phyloP scores from a whole-genome alignment of 768 basidiomycete species.

The Mycena polygramma region DNA sequence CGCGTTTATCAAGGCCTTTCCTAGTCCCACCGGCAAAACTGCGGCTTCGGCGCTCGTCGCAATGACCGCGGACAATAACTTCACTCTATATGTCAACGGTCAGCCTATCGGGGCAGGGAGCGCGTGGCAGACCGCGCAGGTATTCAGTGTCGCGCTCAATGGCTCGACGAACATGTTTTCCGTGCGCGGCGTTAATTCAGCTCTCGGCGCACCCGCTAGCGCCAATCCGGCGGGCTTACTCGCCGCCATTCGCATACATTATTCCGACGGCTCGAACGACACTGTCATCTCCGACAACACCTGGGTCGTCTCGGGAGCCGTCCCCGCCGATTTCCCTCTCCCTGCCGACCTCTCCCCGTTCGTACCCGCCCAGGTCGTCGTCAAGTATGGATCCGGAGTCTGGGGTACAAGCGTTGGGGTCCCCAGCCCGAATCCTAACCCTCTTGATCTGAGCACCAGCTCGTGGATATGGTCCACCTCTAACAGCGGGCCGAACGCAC shows the following conservation, averaged over 20 bases:
- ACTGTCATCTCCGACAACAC: constrained; percentile 25
- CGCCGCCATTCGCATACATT: constrained; percentile 21
- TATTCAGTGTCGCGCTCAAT: constrained; percentile 25
- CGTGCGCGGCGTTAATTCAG: constrained; percentile 13
- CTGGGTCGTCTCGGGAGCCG: constrained; percentile 24
- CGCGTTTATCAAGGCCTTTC: constrained; percentile 27
- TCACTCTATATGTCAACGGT: constrained; percentile 29
- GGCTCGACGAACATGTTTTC: constrained; percentile 27
- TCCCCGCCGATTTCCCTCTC: constrained; percentile 30
- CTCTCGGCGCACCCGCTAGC: neutral
- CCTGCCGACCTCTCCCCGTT: constrained; percentile 26
- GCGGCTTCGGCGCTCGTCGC: constrained; percentile 22
- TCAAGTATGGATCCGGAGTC: constrained; percentile 22
- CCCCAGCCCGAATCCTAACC: neutral
- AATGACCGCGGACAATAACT: constrained; percentile 34
- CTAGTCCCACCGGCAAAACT: constrained; percentile 21
- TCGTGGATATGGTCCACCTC: constrained; percentile 28
- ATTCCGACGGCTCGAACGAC: constrained; percentile 24
- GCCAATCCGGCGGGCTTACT: constrained; percentile 33
- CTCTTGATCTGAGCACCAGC: constrained; percentile 20
- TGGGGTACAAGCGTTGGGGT: constrained; percentile 21
- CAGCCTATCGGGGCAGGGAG: constrained; percentile 26
- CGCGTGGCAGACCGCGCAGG: constrained; percentile 14
- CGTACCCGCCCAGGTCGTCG: constrained; percentile 13
- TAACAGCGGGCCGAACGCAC: constrained; percentile 11